Evolutionary conservation across 2,329 filamentous ascomycete genomes (phyloP).

Genomic region (Escovopsis sp.): DNA sequence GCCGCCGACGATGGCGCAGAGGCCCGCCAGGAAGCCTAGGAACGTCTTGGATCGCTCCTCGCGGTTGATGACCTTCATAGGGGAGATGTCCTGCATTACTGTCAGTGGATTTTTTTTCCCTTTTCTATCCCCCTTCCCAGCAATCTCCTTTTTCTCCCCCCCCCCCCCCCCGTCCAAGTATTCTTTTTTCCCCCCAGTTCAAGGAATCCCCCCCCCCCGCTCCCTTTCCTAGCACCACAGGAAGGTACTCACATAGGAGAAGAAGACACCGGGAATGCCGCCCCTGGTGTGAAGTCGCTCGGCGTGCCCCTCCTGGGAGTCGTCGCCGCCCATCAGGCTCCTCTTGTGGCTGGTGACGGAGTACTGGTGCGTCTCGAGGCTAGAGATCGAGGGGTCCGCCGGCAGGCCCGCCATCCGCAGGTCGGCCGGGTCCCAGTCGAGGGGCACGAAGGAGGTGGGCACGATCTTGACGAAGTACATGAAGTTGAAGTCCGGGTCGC

Average conservation of each 20-base stretch:
- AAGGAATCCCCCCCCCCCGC: too few species aligned
- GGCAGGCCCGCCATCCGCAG: conserved; percentile 14
- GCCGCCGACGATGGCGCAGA: conserved; percentile 88
- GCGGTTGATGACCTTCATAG: conserved; percentile 98
- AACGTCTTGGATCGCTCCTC: conserved; percentile 84
- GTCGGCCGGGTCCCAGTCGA: conserved; percentile 63
- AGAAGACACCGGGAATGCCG: conserved; percentile 95
- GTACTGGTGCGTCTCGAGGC: conserved; percentile 95
- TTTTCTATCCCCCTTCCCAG: not conserved
- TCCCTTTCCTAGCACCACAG: not conserved
- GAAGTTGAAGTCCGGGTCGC: conserved; percentile 79
- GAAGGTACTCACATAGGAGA: conserved; percentile 66
- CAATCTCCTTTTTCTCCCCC: too few species aligned
- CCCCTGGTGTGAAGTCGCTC: conserved; percentile 80
- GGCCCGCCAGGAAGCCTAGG: conserved; percentile 78
- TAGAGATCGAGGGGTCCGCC: conserved; percentile 49
- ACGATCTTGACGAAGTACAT: conserved; percentile 99
- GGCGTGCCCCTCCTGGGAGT: conserved; percentile 75
- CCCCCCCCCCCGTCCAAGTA: too few species aligned
- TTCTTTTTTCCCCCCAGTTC: too few species aligned
- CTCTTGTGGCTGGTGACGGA: conserved; percentile 94
- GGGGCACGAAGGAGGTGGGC: conserved; percentile 81
- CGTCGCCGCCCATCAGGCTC: conserved; percentile 69
- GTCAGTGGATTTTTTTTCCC: conserved; percentile 1
- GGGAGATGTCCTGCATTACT: conserved; percentile 67